A percentile compares a stretch with the other conserved stretches of the same genome.
phyloP scores from a whole-genome alignment of 176 grass and related monocot genomes.

The Musa acuminata region DNA sequence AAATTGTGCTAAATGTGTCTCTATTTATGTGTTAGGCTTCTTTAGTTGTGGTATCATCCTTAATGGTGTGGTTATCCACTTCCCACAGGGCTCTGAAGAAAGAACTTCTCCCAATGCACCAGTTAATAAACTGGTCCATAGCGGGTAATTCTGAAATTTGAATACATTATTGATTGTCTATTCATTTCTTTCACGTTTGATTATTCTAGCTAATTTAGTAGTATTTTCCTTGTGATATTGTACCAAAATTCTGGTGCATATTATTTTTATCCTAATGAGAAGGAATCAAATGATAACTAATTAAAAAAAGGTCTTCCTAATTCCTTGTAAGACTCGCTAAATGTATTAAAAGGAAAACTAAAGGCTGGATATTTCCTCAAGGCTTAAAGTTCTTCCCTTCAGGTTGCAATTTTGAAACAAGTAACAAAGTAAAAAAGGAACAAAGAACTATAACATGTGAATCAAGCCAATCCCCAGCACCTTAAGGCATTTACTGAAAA shows the following conservation, averaged over 20 bases:
- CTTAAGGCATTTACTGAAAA: too few relatives aligned
- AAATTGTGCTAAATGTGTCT: background rate
- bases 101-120: slow-evolving; percentile 66
- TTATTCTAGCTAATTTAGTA: background rate
- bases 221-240: background rate
- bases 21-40: slow-evolving; percentile 36
- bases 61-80: slow-evolving; percentile 88
- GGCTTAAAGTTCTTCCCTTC: too few relatives aligned
- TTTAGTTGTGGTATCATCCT: slow-evolving; percentile 68
- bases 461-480: too few relatives aligned
- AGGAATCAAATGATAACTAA: too few relatives aligned
- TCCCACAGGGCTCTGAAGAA: slow-evolving; percentile 67
- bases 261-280: too few relatives aligned
- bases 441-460: too few relatives aligned
- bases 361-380: too few relatives aligned
- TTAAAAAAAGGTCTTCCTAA: too few relatives aligned
- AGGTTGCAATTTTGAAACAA: too few relatives aligned
- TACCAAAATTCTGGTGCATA: background rate
- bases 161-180: slow-evolving; percentile 16
- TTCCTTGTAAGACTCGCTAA: too few relatives aligned
- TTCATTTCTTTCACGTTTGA: background rate
- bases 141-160: slow-evolving; percentile 41
- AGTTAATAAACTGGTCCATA: slow-evolving; percentile 79
- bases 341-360: too few relatives aligned
- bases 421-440: too few relatives aligned